Percentiles rank a stretch among this genome's conserved stretches.
Evolutionary conservation across 768 basidiomycete genomes (phyloP).

Genomic region (Boletellus emodensis): DNA sequence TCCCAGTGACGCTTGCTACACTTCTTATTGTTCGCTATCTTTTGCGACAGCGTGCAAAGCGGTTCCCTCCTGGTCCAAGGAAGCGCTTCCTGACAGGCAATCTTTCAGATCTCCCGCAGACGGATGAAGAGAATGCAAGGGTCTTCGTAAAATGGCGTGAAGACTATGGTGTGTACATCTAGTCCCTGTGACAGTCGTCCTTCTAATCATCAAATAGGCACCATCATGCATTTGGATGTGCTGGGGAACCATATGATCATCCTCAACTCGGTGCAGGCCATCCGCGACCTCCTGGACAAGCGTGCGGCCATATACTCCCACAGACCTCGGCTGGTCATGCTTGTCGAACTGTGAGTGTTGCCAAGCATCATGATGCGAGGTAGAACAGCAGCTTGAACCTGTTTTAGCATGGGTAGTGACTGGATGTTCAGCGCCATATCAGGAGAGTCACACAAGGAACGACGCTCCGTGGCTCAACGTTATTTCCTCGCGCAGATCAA

Average conservation of each 20-base stretch:
- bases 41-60: too few species aligned
- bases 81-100: too few species aligned
- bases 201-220: neutral
- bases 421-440: constrained; percentile 1
- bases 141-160: too few species aligned
- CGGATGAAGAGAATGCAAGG: too few species aligned
- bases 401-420: neutral
- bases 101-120: too few species aligned
- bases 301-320: constrained; percentile 5
- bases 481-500: constrained; percentile 11
- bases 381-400: neutral
- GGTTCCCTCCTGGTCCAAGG: too few species aligned
- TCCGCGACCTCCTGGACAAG: constrained; percentile 3
- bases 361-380: neutral
- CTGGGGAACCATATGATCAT: constrained; percentile 23
- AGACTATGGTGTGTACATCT: too few species aligned
- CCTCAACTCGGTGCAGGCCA: constrained; percentile 30
- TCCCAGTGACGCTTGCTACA: too few species aligned
- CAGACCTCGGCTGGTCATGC: constrained; percentile 1
- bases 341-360: neutral
- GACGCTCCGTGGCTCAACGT: constrained; percentile 10
- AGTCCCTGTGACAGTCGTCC: too few species aligned
- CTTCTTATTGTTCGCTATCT: too few species aligned
- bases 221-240: neutral
- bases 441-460: constrained; percentile 9